Base-by-base conservation (phyloP, 1,284 basidiomycete species). In the Leccinum subspadiceum region DNA sequence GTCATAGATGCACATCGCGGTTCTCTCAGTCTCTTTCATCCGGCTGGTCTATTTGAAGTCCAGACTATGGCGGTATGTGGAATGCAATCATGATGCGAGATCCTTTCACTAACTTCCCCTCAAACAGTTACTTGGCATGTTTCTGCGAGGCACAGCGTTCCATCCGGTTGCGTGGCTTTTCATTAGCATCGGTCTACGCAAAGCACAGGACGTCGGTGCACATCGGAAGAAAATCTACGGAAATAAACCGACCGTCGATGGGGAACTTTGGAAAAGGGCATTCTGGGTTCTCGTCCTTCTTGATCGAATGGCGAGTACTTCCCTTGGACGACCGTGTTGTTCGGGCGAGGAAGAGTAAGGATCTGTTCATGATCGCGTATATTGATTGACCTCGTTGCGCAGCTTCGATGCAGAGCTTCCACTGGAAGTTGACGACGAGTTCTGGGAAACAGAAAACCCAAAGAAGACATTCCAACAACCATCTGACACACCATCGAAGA, bases 361-460 rank as follows among this genome's bases (percentile, higher is more conserved):
- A 9, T 29, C 12, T 20, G 5, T 6, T 35, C 44, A 58, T 53
- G 53, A 63, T 54, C 33, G 44, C 54, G 17, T 35, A 2, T 46
- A 44, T 46, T 46, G 26, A 46, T 60, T 64, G 17, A 70, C 53
- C 33, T 61, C 56, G 44, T 53, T 56, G 53, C 58, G 3, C 66
- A 90, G 89, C 71, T 88, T 90, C 70, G 92, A 95, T 70, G 77
- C 89, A 24, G 90, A 91, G 41, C 78, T 89, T 53, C 92, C 92
- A 1, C 76, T 91, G 7, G 90, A 92, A 68, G 87, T 95, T 5
- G 90, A 94, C 64, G 94, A 96, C 68, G 90, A 94, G 64, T 93
- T 86, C 67, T 94, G 90, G 92, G 83, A 85, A 66, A 70, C 77
- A 56, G 78, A 80, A 2, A 77, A 82, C 58, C 78, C 80, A 4